Base-by-base conservation (phyloP, 148 eudicot species). In the Rhododendron simsii region DNA sequence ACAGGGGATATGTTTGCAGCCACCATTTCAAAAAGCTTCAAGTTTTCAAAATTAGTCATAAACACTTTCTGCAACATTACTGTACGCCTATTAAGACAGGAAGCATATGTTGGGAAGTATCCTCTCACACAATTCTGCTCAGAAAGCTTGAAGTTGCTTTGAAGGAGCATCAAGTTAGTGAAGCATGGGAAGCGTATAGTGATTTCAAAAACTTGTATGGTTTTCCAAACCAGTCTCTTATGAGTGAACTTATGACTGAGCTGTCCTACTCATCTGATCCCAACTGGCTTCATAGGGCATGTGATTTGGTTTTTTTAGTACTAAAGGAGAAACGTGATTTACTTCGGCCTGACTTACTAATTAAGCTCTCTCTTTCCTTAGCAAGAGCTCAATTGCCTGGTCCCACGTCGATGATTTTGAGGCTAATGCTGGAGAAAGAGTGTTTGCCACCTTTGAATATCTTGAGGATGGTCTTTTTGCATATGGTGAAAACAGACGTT, bases 381-480 rank as follows among this genome's bases (percentile, higher is more conserved):
- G 93, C 93, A 75, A 91, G 99, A 88, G 95, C 98, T 86, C 95
- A 91, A 81, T 93, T 95, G 96, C 90, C 92, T 67, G 82, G 89
- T 83, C 93, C 87, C 67, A 88, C 98, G 30, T 93, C 98, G 20
- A 90, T 35, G 81, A 79, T 97, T 83, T 90, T 97, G 80, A 91
- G 99, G 82, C 47, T 93, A 89, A 93, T 94, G 96, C 53, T 97
- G 45, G 89, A 90, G 88, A 94, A 90, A 86, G 88, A 86, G 67
- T 84, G 57, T 61, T 28, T 85, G 45, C 97, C 93, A 6, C 76
- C 86, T 6, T 65, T 85, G 87, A 92, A 93, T 87, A 88, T 90
- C 11, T 73, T 97, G 77, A 81, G 89, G 74, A 82, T 90, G 55
- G 78, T 94, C 33, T 84, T 94, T 82, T 89, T 95, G 90, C 98